Evolutionary conservation across 2,329 filamentous ascomycete species (phyloP), one percentile per base, ranked within the genome.

Genomic region (Knufia fluminis): DNA sequence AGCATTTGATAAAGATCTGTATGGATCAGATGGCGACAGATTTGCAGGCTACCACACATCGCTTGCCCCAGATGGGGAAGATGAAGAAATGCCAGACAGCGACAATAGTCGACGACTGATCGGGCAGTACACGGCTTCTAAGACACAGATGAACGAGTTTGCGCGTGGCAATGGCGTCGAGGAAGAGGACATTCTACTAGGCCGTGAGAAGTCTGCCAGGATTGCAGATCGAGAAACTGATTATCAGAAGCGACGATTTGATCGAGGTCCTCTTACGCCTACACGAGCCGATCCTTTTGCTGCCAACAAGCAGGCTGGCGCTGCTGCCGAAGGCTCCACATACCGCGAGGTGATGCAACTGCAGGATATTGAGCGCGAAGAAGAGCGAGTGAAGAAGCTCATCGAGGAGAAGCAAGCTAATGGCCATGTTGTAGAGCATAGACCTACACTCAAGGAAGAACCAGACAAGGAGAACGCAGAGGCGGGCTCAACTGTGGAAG

Each of bases 151-250:
- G 64, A 87, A 95, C 64, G 92, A 98, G 69, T 94, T 95, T 69
- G 83, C 91, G 20, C 82, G 80, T 48, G 90, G 90, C 49, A 76
- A 77, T 54, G 90, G 86, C 38, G 87, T 91, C 22, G 91, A 94
- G 65, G 91, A 96, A 69, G 88, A 91, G 52, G 94, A 98, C 62
- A 83, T 91, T 4, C 74, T 98, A 54, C 77, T 89, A 45, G 86
- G 85, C 39, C 80, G 83, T 59, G 92, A 97, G 73, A 86, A 91
- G 70, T 86, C 88, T 66, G 89, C 85, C 51, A 83, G 91, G 60
- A 97, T 98, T 63, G 76, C 83, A 53, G 91, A 94, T 64, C 85
- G 92, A 61, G 91, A 97, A 73, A 94, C 89, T 55, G 91, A 97
- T 64, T 98, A 98, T 66, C 94, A 98, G 70, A 95, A 94, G 71